Evolutionary conservation across 805 yeast genomes (phyloP).

Genomic region (Starmerella kuoi): DNA sequence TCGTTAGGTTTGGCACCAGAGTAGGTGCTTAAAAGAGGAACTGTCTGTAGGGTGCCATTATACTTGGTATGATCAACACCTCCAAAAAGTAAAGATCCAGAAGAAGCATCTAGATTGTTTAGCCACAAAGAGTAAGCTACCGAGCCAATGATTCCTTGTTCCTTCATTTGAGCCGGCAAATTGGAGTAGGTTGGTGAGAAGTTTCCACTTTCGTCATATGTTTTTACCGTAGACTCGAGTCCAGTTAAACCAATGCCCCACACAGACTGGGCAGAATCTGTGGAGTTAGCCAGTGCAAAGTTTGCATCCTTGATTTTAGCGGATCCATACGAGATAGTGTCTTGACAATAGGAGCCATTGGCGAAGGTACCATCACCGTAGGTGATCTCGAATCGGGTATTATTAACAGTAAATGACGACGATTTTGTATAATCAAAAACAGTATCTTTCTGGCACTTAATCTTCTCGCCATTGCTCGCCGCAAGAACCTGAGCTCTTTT

Average conservation of each 20-base stretch:
- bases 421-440: constrained; percentile 23
- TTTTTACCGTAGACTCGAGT: constrained; percentile 29
- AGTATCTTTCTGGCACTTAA: constrained; percentile 21
- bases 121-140: constrained; percentile 39
- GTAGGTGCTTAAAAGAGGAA: constrained; percentile 26
- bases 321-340: constrained; percentile 43
- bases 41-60: constrained; percentile 29
- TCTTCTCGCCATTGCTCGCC: background rate
- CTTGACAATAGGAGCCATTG: constrained; percentile 49
- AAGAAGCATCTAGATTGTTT: constrained; percentile 26
- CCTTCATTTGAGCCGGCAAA: constrained; percentile 29
- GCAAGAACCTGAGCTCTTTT: too few relatives aligned
- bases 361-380: constrained; percentile 40
- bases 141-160: constrained; percentile 33
- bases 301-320: constrained; percentile 41
- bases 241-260: constrained; percentile 30
- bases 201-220: constrained; percentile 13
- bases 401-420: constrained; percentile 17
- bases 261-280: constrained; percentile 52
- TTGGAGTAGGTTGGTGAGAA: constrained; percentile 24
- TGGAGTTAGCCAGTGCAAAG: constrained; percentile 60
- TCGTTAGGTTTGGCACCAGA: constrained; percentile 13
- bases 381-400: constrained; percentile 21
- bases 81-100: constrained; percentile 35
- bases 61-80: constrained; percentile 36